Evolutionary conservation across 73 alveolate species (phyloP).

Genomic region (Chromera velia): DNA sequence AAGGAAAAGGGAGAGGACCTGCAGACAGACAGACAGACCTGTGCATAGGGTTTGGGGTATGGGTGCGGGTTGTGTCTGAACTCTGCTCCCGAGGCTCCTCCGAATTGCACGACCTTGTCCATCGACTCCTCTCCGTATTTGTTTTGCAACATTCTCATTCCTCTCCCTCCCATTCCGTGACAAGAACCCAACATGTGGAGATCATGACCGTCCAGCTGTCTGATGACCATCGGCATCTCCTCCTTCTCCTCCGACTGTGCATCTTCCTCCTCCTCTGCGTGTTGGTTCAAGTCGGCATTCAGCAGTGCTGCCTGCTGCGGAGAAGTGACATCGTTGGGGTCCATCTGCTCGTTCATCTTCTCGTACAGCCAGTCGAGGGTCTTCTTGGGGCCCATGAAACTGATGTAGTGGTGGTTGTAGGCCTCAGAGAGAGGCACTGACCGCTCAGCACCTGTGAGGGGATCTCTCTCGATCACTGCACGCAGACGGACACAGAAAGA

Average conservation of each 20-base stretch:
- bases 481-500: too few species aligned
- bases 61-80: conserved; percentile 33
- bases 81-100: conserved; percentile 45
- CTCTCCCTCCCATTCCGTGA: conserved; percentile 31
- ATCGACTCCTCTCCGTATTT: not conserved
- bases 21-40: not conserved
- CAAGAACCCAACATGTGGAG: conserved; percentile 30
- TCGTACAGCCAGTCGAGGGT: not conserved
- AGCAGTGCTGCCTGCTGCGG: not conserved
- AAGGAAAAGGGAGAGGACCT: not conserved
- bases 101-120: conserved; percentile 21
- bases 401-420: conserved; percentile 37
- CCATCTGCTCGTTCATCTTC: not conserved
- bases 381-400: conserved; percentile 18
- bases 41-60: conserved; percentile 14
- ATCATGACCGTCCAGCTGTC: too few species aligned
- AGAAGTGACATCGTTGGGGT: not conserved
- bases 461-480: conserved; percentile 12
- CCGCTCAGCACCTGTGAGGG: conserved; percentile 4
- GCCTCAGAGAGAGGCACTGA: conserved; percentile 19
- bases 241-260: conserved; percentile 9
- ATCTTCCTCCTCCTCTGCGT: not conserved
- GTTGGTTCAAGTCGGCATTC: not conserved
- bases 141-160: conserved; percentile 10
- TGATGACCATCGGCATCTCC: too few species aligned